These are phyloP conservation scores for Pseudogymnoascus sp. DNA, from an alignment of 2,329 filamentous ascomycete species.

Conservation along the genomic window DNA sequence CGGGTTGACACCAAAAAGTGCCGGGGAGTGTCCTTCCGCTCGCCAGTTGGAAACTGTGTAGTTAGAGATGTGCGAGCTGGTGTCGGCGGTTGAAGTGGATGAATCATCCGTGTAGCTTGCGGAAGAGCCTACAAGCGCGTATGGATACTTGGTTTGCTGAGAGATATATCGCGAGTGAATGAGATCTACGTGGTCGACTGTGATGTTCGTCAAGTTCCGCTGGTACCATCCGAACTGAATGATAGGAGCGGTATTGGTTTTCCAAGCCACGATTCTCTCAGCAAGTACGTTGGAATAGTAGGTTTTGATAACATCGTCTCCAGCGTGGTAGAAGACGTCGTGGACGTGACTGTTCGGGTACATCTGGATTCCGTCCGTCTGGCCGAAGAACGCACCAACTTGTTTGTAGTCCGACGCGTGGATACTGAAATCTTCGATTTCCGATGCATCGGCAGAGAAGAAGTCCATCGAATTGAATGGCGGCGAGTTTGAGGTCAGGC, in stretches of 20 bases:
- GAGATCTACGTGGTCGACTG: slow-evolving; percentile 23
- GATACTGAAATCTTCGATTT: slow-evolving; percentile 21
- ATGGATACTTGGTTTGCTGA: slow-evolving; percentile 15
- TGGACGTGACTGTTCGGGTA: slow-evolving; percentile 27
- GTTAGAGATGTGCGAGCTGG: background rate
- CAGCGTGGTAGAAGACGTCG: slow-evolving; percentile 32
- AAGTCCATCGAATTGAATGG: slow-evolving; percentile 34
- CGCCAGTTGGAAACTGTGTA: slow-evolving; percentile 6
- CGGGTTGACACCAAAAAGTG: slow-evolving; percentile 8
- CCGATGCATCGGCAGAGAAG: slow-evolving; percentile 9
- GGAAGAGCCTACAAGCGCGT: slow-evolving; percentile 22
- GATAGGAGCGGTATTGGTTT: slow-evolving; percentile 28
- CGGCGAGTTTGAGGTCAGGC: slow-evolving; percentile 29
- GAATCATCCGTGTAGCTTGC: slow-evolving; percentile 9
- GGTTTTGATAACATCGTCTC: slow-evolving; percentile 32
- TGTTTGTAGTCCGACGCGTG: slow-evolving; percentile 32
- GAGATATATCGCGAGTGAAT: slow-evolving; percentile 24
- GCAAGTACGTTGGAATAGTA: slow-evolving; percentile 28
- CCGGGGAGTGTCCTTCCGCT: background rate
- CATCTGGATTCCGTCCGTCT: slow-evolving; percentile 32
- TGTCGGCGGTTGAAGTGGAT: slow-evolving; percentile 8
- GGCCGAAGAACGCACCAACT: slow-evolving; percentile 32
- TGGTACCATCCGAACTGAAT: slow-evolving; percentile 32
- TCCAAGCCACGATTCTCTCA: slow-evolving; percentile 26
- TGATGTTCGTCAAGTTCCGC: slow-evolving; percentile 24